A percentile compares a stretch with the other conserved stretches of the same genome.
phyloP scores from a whole-genome alignment of 305 asterid species.

The Petunia hybrid region DNA sequence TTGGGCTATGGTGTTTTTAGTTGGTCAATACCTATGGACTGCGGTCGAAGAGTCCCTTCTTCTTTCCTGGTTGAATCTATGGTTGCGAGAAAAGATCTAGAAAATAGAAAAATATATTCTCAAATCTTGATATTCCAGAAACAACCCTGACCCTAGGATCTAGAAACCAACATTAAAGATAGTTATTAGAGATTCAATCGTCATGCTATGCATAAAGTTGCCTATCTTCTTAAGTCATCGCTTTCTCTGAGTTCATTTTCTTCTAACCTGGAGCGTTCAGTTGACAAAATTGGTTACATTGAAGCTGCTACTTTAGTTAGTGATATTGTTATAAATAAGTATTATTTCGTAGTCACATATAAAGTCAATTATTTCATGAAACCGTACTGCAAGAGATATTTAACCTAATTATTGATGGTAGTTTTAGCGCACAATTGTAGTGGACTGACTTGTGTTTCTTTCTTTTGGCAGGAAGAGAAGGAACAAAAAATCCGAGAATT shows the following conservation, averaged over 20 bases:
- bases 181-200: not conserved
- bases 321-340: not conserved
- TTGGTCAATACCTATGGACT: not conserved
- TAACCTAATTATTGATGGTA: not conserved
- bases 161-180: not conserved
- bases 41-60: not conserved
- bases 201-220: not conserved
- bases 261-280: not conserved
- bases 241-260: slow-evolving; percentile 4
- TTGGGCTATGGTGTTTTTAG: not conserved
- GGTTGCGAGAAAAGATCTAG: slow-evolving; percentile 1
- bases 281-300: not conserved
- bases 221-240: not conserved
- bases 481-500: slow-evolving; percentile 71
- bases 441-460: not conserved
- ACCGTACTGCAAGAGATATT: not conserved
- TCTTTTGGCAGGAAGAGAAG: slow-evolving; percentile 73
- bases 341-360: not conserved
- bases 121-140: not conserved
- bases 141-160: not conserved
- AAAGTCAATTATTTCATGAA: not conserved
- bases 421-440: not conserved
- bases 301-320: not conserved
- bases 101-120: not conserved
- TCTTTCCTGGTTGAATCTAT: not conserved